Conservation (phyloP, 176 grass and related monocot genomes). For the Carex cristatella region DNA sequence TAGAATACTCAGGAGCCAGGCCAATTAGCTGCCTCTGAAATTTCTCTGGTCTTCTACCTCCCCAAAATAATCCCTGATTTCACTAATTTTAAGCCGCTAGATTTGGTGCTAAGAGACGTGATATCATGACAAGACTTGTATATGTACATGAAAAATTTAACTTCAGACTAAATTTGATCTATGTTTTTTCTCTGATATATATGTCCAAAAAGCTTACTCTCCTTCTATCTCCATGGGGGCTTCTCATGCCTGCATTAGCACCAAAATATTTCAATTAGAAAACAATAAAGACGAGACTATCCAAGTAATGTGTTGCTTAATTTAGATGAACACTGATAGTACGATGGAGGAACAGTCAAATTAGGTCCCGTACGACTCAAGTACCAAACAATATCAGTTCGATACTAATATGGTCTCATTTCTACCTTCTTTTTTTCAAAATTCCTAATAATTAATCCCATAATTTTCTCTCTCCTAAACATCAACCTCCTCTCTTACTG, state of each 20-base stretch:
- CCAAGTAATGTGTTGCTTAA: neutral
- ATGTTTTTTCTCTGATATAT: neutral
- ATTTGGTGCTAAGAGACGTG: neutral
- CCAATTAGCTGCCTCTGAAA: neutral
- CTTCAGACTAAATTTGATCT: neutral
- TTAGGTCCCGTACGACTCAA: neutral
- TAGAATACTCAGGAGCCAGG: neutral
- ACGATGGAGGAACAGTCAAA: neutral
- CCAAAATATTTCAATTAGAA: neutral
- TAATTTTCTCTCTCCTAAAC: neutral
- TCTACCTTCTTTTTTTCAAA: neutral
- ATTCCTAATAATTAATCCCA: neutral
- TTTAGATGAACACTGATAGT: neutral
- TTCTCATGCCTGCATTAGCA: conserved; percentile 11
- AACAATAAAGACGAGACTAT: neutral
- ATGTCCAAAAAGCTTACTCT: neutral
- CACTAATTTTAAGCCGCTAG: neutral
- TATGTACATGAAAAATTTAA: conserved; percentile 12
- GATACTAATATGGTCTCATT: neutral
- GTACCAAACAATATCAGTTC: neutral
- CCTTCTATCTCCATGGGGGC: conserved; percentile 17
- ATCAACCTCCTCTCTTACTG: neutral
- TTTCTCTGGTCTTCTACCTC: neutral
- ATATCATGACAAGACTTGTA: neutral
- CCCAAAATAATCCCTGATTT: neutral